Evolutionary conservation across 1,284 basidiomycete species (phyloP).

Genomic region (Stygiomarasmius scandens): DNA sequence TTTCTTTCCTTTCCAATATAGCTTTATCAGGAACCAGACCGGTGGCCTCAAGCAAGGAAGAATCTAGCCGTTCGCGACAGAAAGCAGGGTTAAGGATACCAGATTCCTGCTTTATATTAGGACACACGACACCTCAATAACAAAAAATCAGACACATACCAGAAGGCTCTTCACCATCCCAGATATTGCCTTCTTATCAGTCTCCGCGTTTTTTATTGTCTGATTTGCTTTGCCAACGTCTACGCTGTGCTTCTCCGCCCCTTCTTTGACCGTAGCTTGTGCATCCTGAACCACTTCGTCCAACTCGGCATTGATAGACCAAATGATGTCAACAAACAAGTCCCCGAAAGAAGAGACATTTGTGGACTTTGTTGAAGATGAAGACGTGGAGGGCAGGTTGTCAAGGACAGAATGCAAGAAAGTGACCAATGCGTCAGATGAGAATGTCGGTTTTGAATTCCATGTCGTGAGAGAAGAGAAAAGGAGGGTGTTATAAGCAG

Average conservation of each 20-base stretch:
- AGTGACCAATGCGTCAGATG: conserved; percentile 51
- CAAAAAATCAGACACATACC: conserved; percentile 45
- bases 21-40: conserved; percentile 67
- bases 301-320: conserved; percentile 75
- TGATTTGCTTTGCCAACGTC: conserved; percentile 42
- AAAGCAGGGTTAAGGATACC: conserved; percentile 58
- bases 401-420: conserved; percentile 66
- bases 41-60: conserved; percentile 57
- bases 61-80: conserved; percentile 76
- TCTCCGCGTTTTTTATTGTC: conserved; percentile 54
- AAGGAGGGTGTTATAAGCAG: conserved; percentile 66
- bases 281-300: conserved; percentile 69
- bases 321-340: conserved; percentile 73
- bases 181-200: conserved; percentile 64
- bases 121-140: conserved; percentile 2
- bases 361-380: conserved; percentile 40
- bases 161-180: conserved; percentile 62
- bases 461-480: conserved; percentile 60
- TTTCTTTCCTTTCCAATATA: conserved; percentile 72
- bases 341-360: conserved; percentile 59
- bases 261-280: conserved; percentile 42
- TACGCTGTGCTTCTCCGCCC: conserved; percentile 12
- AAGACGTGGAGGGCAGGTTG: conserved; percentile 70
- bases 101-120: conserved; percentile 39
- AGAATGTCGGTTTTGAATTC: conserved; percentile 48